Percentiles rank a stretch among this genome's conserved stretches.
phyloP scores from a whole-genome alignment of 2,329 filamentous ascomycete species.

The Paecilomyces sp. region DNA sequence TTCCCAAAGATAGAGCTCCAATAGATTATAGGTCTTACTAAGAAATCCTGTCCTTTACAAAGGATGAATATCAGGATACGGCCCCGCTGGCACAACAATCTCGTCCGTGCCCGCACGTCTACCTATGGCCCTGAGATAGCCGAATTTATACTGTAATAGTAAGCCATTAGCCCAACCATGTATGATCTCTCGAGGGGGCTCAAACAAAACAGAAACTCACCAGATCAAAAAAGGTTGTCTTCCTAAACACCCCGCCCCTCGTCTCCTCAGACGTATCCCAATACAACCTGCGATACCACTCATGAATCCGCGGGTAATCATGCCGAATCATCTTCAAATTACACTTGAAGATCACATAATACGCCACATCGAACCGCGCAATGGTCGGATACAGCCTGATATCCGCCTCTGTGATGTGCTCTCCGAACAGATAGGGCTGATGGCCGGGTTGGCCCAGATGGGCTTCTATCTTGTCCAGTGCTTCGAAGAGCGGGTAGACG shows the following conservation, averaged over 20 bases:
- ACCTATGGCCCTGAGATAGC: constrained; percentile 13
- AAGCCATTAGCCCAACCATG: neutral
- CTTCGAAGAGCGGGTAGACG: constrained; percentile 60
- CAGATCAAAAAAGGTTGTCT: constrained; percentile 37
- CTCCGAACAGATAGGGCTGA: constrained; percentile 65
- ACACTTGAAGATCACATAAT: constrained; percentile 76
- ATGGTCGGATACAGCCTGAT: constrained; percentile 64
- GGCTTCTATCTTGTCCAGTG: constrained; percentile 64
- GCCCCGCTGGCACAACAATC: constrained; percentile 19
- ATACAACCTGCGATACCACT: constrained; percentile 41
- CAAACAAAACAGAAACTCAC: constrained; percentile 15
- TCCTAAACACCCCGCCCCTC: constrained; percentile 35
- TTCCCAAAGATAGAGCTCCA: no score
- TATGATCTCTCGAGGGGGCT: no score
- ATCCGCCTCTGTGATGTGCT: constrained; percentile 69
- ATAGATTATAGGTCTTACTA: no score
- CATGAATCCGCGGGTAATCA: constrained; percentile 47
- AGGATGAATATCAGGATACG: constrained; percentile 20
- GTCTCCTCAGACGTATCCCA: constrained; percentile 39
- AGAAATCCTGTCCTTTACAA: neutral
- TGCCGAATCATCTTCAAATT: constrained; percentile 57
- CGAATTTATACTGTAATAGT: constrained; percentile 17
- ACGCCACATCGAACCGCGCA: constrained; percentile 62
- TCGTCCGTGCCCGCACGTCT: constrained; percentile 12
- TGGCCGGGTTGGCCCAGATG: constrained; percentile 49